Base-by-base conservation (phyloP, 2,329 filamentous ascomycete species). In the Lasiodiplodia citricola region DNA sequence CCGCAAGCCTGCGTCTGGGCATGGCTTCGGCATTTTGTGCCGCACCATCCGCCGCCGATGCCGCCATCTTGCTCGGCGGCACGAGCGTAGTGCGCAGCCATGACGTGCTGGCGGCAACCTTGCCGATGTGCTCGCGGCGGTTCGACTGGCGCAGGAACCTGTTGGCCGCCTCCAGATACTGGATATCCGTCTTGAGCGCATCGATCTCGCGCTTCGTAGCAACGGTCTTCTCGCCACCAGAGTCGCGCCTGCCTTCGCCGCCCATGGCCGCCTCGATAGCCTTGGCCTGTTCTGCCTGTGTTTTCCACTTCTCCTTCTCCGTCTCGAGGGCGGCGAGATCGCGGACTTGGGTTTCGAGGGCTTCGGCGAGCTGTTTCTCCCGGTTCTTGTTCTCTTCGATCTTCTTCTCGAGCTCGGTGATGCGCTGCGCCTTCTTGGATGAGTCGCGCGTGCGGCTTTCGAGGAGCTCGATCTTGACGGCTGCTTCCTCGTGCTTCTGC, bases 401-500 rank as follows among this genome's bases (percentile, higher is more conserved):
- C 54, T 54, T 60, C 44, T 51, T 58, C 55, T 69, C 68, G 14
- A 69, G 68, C 14, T 69, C 68, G 8, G 52, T 69, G 62, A 69
- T 69, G 62, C 68, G 68, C 35, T 66, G 54, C 16, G 92, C 88
- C 80, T 95, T 94, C 77, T 91, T 89, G 72, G 90, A 89, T 6
- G 92, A 92, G 75, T 96, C 94, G 69, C 90, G 89, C 90, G 96
- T 94, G 68, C 93, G 87, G 8, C 92, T 92, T 79, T 97, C 92
- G 47, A 98, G 88, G 51, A 96, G 92, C 80, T 97, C 95, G 73
- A 97, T 97, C 79, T 96, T 94, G 73, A 97, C 91, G n/a, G 91
- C 88, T 28, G 92, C 87, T 69, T 96, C 95, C 78, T 96, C 94
- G 65, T 97, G 88, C 44, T 91, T 90, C 77, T 94, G 92, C 72